A percentile compares a stretch with the other conserved stretches of the same genome.
Conservation (phyloP, 2,329 filamentous ascomycete genomes). For the Lecanicillium sp. region DNA sequence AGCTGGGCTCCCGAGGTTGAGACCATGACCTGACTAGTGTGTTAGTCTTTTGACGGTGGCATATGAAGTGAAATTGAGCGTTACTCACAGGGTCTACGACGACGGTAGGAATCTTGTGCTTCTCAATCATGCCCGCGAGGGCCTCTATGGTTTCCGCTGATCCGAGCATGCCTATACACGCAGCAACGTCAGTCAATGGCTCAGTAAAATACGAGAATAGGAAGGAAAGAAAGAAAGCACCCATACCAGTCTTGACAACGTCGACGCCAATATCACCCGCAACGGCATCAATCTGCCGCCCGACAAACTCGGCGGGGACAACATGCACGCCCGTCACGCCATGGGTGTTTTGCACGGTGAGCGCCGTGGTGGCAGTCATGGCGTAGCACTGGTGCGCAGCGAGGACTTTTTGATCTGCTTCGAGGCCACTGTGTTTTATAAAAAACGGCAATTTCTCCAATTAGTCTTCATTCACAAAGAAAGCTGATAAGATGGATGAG, state of each 20-base stretch:
- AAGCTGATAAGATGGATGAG: too few species aligned
- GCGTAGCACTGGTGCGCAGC: slow-evolving; percentile 90
- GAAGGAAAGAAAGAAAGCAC: slow-evolving; percentile 5
- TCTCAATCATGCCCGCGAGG: slow-evolving; percentile 21
- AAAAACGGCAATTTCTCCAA: too few species aligned
- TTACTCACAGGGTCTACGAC: slow-evolving; percentile 34
- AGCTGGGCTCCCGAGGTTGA: slow-evolving; percentile 70
- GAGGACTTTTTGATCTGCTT: slow-evolving; percentile 93
- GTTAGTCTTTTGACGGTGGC: too few species aligned
- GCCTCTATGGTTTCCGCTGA: slow-evolving; percentile 28
- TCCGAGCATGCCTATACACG: slow-evolving; percentile 28
- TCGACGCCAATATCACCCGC: slow-evolving; percentile 79
- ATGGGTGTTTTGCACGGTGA: slow-evolving; percentile 92
- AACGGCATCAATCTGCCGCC: slow-evolving; percentile 77
- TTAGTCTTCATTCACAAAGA: too few species aligned
- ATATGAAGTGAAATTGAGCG: too few species aligned
- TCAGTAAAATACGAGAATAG: neutral
- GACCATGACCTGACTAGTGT: slow-evolving; percentile 69
- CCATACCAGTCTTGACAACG: slow-evolving; percentile 81
- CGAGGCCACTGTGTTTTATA: slow-evolving; percentile 60
- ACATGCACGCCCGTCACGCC: slow-evolving; percentile 77
- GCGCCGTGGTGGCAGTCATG: slow-evolving; percentile 88
- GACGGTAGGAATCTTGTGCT: slow-evolving; percentile 21
- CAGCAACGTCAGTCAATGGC: slow-evolving; percentile 1
- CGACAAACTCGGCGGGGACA: slow-evolving; percentile 70